Percentiles rank a stretch among this genome's conserved stretches.
phyloP scores from a whole-genome alignment of 768 basidiomycete species.

The Asterophora lycoperdoides region DNA sequence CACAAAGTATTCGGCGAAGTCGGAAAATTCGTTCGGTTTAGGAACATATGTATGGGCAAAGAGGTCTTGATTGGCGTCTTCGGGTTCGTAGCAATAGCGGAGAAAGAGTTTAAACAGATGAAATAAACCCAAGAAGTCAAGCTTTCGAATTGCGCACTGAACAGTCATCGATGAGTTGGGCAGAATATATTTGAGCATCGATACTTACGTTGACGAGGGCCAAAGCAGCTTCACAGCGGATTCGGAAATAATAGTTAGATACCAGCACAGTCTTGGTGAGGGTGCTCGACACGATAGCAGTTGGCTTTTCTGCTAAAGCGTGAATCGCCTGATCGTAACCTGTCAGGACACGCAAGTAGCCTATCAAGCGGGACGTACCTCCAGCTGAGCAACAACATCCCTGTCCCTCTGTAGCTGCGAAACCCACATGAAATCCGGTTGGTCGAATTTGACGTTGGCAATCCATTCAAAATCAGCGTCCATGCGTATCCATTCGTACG shows the following conservation, averaged over 20 bases:
- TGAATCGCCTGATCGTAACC: constrained; percentile 69
- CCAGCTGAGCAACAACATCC: constrained; percentile 95
- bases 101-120: constrained; percentile 95
- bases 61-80: constrained; percentile 75
- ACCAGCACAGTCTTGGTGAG: constrained; percentile 93
- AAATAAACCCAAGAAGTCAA: constrained; percentile 90
- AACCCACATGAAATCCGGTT: constrained; percentile 99
- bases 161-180: constrained; percentile 8
- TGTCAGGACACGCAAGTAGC: neutral
- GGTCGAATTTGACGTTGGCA: constrained; percentile 85
- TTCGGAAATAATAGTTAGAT: constrained; percentile 92
- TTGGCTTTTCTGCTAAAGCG: constrained; percentile 78
- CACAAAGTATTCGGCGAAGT: constrained; percentile 90
- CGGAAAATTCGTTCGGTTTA: constrained; percentile 90
- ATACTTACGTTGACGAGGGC: constrained; percentile 73
- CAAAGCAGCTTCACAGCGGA: constrained; percentile 90
- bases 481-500: constrained; percentile 99
- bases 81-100: constrained; percentile 85
- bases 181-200: constrained; percentile 1
- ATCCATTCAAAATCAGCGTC: constrained; percentile 99
- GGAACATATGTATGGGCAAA: constrained; percentile 90
- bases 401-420: constrained; percentile 92
- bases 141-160: constrained; percentile 78
- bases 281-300: constrained; percentile 82
- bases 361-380: constrained; percentile 51